Percentiles rank a stretch among this genome's conserved stretches.
Evolutionary conservation across 352 stramenopile species (phyloP).

Genomic region (Pythium phragmitis): DNA sequence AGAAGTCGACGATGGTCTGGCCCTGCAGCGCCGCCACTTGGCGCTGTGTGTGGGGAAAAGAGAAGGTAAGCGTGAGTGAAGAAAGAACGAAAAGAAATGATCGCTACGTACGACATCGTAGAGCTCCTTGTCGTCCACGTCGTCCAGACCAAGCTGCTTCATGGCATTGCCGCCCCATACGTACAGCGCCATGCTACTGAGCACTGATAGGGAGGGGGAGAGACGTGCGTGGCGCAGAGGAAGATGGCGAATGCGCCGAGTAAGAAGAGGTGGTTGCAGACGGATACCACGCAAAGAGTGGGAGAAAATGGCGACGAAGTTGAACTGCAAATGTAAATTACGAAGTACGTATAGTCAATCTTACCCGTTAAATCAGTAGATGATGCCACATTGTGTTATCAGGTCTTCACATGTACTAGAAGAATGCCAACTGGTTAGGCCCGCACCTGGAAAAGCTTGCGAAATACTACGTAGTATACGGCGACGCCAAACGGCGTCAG

Average conservation of each 20-base stretch:
- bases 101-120: constrained; percentile 46
- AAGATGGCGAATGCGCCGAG: constrained; percentile 8
- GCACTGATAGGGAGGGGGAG: not conserved
- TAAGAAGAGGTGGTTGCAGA: not conserved
- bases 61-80: not conserved
- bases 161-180: constrained; percentile 72
- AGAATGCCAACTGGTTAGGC: not conserved
- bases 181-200: constrained; percentile 61
- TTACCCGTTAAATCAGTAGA: constrained; percentile 1
- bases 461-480: not conserved
- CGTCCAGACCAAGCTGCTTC: constrained; percentile 67
- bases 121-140: constrained; percentile 45
- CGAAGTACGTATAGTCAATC: not conserved
- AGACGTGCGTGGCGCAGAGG: not conserved
- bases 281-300: not conserved
- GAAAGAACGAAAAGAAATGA: not conserved
- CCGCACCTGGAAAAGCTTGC: constrained; percentile 11
- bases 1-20: constrained; percentile 71
- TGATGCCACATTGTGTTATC: not conserved
- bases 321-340: constrained; percentile 26
- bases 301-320: constrained; percentile 14
- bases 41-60: constrained; percentile 27
- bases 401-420: not conserved
- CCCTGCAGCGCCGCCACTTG: constrained; percentile 51
- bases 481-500: not conserved